These are phyloP conservation scores for Tetrahymena malaccensis DNA, from an alignment of 73 alveolate species.

Conservation along the genomic window DNA sequence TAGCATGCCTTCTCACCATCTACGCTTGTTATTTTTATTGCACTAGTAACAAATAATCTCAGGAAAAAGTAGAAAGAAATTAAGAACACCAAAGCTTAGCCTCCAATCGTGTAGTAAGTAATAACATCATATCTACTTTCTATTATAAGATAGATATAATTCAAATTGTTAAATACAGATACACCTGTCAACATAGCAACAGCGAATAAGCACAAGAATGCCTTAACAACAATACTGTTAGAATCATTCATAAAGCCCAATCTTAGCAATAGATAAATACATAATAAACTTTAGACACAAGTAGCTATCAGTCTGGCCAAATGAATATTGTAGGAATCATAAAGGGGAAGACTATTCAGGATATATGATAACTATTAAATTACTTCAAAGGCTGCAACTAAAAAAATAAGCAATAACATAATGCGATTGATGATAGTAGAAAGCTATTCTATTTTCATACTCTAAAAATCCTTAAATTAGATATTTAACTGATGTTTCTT, in stretches of 20 bases:
- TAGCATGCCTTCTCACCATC: background rate
- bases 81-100: background rate
- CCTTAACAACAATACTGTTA: background rate
- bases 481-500: background rate
- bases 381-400: background rate
- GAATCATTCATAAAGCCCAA: background rate
- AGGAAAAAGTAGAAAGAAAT: background rate
- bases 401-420: background rate
- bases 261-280: background rate
- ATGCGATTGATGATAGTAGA: background rate
- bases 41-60: background rate
- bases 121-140: background rate
- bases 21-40: background rate
- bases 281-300: too few species aligned
- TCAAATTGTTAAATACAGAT: background rate
- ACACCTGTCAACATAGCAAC: background rate
- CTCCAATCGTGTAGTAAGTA: background rate
- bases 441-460: background rate
- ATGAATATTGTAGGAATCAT: background rate
- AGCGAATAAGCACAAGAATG: background rate
- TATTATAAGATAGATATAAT: too few species aligned
- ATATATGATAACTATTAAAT: background rate
- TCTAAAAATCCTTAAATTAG: too few species aligned
- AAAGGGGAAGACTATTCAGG: background rate
- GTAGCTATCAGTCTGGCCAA: background rate